A percentile compares a stretch with the other conserved stretches of the same genome.
Conservation (phyloP, 495 filamentous ascomycete species). For the Endocarpon pusillum region DNA sequence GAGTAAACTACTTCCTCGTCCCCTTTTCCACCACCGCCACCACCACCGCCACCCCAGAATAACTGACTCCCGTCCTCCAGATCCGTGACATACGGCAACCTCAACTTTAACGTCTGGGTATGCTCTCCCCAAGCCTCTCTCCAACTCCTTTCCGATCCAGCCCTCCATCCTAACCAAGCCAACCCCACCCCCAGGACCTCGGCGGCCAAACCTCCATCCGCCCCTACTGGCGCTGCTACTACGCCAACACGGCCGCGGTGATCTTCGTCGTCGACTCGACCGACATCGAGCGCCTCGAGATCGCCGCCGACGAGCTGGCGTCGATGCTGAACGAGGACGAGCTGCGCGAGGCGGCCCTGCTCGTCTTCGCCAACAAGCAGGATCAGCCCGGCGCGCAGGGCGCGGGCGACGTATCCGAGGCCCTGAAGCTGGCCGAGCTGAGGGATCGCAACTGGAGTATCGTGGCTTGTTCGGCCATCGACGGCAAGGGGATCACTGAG, state of each 20-base stretch:
- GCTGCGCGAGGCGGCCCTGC: conserved; percentile 71
- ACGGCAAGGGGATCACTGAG: conserved; percentile 82
- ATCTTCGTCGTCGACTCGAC: conserved; percentile 97
- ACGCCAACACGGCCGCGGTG: conserved; percentile 97
- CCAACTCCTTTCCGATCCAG: no score
- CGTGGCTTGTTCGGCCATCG: conserved; percentile 89
- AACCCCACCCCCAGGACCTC: conserved; percentile 43
- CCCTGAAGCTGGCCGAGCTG: conserved; percentile 70
- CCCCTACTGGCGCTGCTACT: conserved; percentile 98
- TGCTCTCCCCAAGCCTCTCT: conserved; percentile 6
- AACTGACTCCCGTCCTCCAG: no score
- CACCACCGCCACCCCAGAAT: no score
- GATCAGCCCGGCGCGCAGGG: conserved; percentile 96
- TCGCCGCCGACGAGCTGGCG: conserved; percentile 77
- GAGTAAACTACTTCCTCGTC: conserved; percentile 32
- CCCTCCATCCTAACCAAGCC: not conserved
- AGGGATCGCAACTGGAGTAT: conserved; percentile 98
- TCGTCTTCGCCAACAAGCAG: conserved; percentile 98
- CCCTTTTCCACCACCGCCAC: no score
- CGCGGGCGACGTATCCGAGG: conserved; percentile 90
- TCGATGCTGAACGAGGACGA: conserved; percentile 97
- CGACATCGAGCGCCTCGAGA: conserved; percentile 85
- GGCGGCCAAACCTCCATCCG: conserved; percentile 93
- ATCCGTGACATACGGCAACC: conserved; percentile 87
- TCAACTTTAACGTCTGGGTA: conserved; percentile 98